A percentile compares a stretch with the other conserved stretches of the same genome.
These are phyloP conservation scores for Candida chilensis DNA, from an alignment of 805 yeast species.

Conservation along the genomic window DNA sequence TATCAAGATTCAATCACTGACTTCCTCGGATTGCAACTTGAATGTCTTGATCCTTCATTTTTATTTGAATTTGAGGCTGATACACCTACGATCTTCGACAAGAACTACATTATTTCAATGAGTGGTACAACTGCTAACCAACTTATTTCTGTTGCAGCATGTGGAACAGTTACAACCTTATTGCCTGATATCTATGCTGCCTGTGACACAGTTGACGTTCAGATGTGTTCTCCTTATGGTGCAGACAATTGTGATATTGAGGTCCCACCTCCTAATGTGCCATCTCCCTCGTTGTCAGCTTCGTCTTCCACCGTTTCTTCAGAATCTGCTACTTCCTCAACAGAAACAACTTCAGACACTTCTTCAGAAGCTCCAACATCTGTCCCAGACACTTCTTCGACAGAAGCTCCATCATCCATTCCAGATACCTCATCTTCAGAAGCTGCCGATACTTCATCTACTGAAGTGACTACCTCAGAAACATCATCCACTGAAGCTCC, in stretches of 20 bases:
- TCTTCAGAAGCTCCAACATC: no score
- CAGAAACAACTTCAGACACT: no score
- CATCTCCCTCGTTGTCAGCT: background rate
- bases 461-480: no score
- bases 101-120: background rate
- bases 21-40: background rate
- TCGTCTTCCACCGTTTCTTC: background rate
- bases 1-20: background rate
- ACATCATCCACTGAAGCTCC: background rate
- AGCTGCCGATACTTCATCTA: background rate
- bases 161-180: background rate
- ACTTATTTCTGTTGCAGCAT: background rate
- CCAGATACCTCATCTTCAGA: no score
- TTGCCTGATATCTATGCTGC: background rate
- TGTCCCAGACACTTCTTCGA: no score
- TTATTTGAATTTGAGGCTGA: slow-evolving; percentile 1
- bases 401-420: no score
- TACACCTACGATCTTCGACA: slow-evolving; percentile 1
- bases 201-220: background rate
- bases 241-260: background rate
- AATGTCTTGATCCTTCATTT: background rate
- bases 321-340: slow-evolving; percentile 1
- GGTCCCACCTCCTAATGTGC: background rate
- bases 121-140: background rate
- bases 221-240: background rate